phyloP scores from a whole-genome alignment of 2,329 filamentous ascomycete species.

The Pseudopyricularia cyperi region DNA sequence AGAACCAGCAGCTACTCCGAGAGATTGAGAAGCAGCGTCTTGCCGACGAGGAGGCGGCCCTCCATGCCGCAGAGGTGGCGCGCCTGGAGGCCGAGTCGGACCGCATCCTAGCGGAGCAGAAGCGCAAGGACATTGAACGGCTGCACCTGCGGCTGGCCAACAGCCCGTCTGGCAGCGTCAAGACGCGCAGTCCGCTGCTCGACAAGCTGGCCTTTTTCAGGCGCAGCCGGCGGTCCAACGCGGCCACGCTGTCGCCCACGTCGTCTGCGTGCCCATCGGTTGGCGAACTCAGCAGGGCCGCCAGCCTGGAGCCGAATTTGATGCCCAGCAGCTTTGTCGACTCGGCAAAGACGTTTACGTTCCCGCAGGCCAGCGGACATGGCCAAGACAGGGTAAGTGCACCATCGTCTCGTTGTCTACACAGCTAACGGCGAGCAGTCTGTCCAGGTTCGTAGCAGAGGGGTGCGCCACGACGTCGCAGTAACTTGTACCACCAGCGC shows the following conservation, averaged over 20 bases:
- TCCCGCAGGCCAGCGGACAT: slow-evolving; percentile 57
- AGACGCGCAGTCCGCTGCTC: slow-evolving; percentile 26
- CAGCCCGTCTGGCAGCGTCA: slow-evolving; percentile 13
- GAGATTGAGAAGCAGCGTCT: slow-evolving; percentile 4
- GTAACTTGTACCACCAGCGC: slow-evolving; percentile 64
- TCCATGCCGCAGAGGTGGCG: slow-evolving; percentile 23
- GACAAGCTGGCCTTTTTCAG: slow-evolving; percentile 34
- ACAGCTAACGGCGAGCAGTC: slow-evolving; percentile 6
- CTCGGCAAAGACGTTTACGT: background rate
- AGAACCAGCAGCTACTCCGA: slow-evolving; percentile 1
- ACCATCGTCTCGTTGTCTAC: background rate
- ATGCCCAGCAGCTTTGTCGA: slow-evolving; percentile 6
- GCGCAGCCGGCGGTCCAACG: slow-evolving; percentile 25
- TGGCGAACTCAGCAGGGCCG: slow-evolving; percentile 18
- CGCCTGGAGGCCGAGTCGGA: slow-evolving; percentile 33
- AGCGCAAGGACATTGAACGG: slow-evolving; percentile 32
- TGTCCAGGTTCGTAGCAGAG: slow-evolving; percentile 52
- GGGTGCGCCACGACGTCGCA: slow-evolving; percentile 55
- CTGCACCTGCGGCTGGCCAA: slow-evolving; percentile 27
- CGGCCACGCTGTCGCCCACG: slow-evolving; percentile 19
- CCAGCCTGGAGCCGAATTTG: slow-evolving; percentile 16
- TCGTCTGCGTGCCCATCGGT: slow-evolving; percentile 14
- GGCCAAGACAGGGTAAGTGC: slow-evolving; percentile 57
- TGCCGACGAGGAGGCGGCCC: slow-evolving; percentile 5
- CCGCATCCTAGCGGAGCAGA: slow-evolving; percentile 34